phyloP scores from a whole-genome alignment of 2,329 filamentous ascomycete species.

The Penicillium sp. region DNA sequence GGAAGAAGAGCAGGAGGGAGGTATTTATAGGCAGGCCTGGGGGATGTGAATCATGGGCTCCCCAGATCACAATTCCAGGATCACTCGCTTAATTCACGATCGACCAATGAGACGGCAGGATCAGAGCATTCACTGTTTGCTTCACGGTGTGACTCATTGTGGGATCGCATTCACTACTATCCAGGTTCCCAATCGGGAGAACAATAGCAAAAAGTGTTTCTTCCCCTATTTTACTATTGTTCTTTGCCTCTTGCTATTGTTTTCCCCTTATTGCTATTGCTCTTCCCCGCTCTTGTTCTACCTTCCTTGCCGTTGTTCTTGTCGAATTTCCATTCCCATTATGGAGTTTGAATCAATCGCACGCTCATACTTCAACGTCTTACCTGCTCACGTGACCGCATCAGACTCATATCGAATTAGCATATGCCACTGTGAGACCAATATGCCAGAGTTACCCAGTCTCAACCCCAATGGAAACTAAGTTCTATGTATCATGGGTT shows the following conservation, averaged over 20 bases:
- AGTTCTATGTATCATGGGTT: too few relatives aligned
- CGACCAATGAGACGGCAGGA: not conserved
- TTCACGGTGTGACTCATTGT: too few relatives aligned
- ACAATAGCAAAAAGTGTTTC: too few relatives aligned
- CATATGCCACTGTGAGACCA: too few relatives aligned
- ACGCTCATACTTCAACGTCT: not conserved
- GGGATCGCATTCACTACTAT: too few relatives aligned
- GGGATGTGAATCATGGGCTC: not conserved
- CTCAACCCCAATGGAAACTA: fast-evolving
- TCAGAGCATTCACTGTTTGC: not conserved
- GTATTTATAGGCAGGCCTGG: not conserved
- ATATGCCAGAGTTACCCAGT: too few relatives aligned
- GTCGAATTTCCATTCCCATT: not conserved
- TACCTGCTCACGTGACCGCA: too few relatives aligned
- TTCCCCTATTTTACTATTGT: too few relatives aligned
- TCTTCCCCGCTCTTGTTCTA: not conserved
- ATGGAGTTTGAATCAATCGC: not conserved
- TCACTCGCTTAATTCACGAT: not conserved
- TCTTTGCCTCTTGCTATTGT: too few relatives aligned
- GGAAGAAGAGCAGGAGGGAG: not conserved
- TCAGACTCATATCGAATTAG: too few relatives aligned
- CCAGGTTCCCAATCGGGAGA: too few relatives aligned
- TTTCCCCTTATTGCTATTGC: not conserved
- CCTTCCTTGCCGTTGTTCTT: not conserved
- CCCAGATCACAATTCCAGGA: not conserved